Base-by-base conservation (phyloP, 768 basidiomycete genomes). In the Tricholoma matsutake region DNA sequence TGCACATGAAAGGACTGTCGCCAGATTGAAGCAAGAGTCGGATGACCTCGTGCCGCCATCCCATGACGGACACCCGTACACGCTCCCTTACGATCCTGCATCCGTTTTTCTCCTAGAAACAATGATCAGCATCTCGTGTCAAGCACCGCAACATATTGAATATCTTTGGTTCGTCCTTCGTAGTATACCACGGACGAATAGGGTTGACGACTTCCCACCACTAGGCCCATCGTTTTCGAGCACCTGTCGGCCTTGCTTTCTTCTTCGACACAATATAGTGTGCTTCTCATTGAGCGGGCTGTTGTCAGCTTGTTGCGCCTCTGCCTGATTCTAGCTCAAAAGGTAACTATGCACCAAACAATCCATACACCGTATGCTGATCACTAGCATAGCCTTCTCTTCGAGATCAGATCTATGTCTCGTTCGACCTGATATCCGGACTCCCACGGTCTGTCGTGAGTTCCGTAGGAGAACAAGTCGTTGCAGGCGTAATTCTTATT, bases 21-120 rank as follows among this genome's bases (percentile, higher is more conserved):
- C 91, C 13, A 83, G 83, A 64, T 78, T 91, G 54, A 89, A 85
- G 67, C 85, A 87, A 60, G 86, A 87, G 65, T 79, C 81, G 1
- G 88, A 91, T 61, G 91, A 92, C 53, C 70, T 73, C 56, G 68
- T 72, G 41, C 68, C 77, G 28, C 71, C 80, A 1, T 68, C 75
- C 2, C 68, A 78, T 18, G 75, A 76, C 68, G 82, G 82, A 29
- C 78, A 71, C 5, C 68, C 75, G 2, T 82, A 79, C 57, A 82
- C 88, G 55, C 75, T 96, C 8, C 86, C 96, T 9, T 99, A 98
- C 67, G 97, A 99, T 71, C 94, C 97, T 10, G 92, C 94, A 3
- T 92, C 95, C 7, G 88, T 97, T 1, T 96, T 98, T 76, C 85
- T 98, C 37, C 75, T 98, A 62, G 97, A 99, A 73, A 92, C 86